Evolutionary conservation across 108 stramenopile genomes (phyloP).

Genomic region (Nitzschia putrida): DNA sequence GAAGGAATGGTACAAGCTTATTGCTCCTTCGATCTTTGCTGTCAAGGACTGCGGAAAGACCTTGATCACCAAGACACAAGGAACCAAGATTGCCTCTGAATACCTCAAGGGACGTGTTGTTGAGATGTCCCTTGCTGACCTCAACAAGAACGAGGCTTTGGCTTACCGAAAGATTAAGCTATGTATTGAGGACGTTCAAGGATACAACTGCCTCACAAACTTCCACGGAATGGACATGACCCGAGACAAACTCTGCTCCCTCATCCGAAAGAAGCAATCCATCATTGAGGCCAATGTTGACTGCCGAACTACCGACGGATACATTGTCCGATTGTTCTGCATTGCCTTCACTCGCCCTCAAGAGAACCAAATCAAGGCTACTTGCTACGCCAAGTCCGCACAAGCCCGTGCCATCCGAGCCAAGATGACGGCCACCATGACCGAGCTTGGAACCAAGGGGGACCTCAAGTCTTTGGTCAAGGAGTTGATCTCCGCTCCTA

Average conservation of each 20-base stretch:
- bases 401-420: slow-evolving; percentile 95
- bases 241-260: slow-evolving; percentile 98
- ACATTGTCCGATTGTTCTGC: slow-evolving; percentile 97
- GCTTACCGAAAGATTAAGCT: slow-evolving; percentile 98
- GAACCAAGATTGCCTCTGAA: slow-evolving; percentile 98
- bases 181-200: slow-evolving; percentile 99
- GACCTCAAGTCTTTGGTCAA: slow-evolving; percentile 97
- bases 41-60: slow-evolving; percentile 96
- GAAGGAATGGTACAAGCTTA: slow-evolving; percentile 99
- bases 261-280: slow-evolving; percentile 99
- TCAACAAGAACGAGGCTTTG: slow-evolving; percentile 94
- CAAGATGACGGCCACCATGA: slow-evolving; percentile 97
- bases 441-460: slow-evolving; percentile 94
- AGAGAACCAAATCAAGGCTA: slow-evolving; percentile 94
- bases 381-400: slow-evolving; percentile 96
- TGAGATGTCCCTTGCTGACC: slow-evolving; percentile 96
- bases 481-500: slow-evolving; percentile 93
- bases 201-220: slow-evolving; percentile 97
- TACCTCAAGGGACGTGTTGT: slow-evolving; percentile 97
- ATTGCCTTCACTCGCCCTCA: slow-evolving; percentile 98
- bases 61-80: slow-evolving; percentile 97
- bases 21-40: slow-evolving; percentile 96
- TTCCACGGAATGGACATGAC: slow-evolving; percentile 99
- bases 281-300: slow-evolving; percentile 99
- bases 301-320: slow-evolving; percentile 97